Base-by-base conservation (phyloP, 176 grass and related monocot species). In the Miscanthus lutarioriparius region DNA sequence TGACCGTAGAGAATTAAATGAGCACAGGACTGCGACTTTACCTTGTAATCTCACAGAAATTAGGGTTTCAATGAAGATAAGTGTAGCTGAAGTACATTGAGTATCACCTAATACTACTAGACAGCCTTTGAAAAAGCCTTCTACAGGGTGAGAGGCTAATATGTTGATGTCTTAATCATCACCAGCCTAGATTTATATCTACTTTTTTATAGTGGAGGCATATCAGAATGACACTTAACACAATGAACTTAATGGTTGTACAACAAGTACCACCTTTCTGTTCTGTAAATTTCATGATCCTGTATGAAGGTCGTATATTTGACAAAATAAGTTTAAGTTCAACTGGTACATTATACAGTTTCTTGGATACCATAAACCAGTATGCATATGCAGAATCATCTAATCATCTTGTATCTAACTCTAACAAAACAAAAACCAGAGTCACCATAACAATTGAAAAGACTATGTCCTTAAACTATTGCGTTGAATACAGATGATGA, bases 111-210 rank as follows among this genome's bases (percentile, higher is more conserved):
- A 14, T 15, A 28, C 9, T 56, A 38, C 32, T 69, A 70, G 66
- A 81, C 14, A 58, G 11, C 14, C n/a, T 71, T 25, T 14, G 17
- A 27, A 39, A 22, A 48, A 84, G 20, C 47, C 32, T 53, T 75
- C 7, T 63, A 30, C 32, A 17, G 11, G 54, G 15, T 44, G 10
- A 17, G 23, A 62, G 17, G 70, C 12, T 75, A 3, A 51, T 41
- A 56, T 39, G 37, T 58, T 25, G 2, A 58, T 56, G 32, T 40
- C 70, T 40, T 47, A 74, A 74, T 83, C 69, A 11, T 83, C 51
- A 63, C 38, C 16, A 22, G 23, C 28, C 27, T 62, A 74, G 16
- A 16, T 74, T 82, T 84, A 67, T 36, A 68, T 64, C 27, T 48
- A 76, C 49, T 19, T 19, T 19, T 26, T 39, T 27, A 66, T 48